Evolutionary conservation across 352 stramenopile species (phyloP).

Genomic region (Phytophthora cactorum): DNA sequence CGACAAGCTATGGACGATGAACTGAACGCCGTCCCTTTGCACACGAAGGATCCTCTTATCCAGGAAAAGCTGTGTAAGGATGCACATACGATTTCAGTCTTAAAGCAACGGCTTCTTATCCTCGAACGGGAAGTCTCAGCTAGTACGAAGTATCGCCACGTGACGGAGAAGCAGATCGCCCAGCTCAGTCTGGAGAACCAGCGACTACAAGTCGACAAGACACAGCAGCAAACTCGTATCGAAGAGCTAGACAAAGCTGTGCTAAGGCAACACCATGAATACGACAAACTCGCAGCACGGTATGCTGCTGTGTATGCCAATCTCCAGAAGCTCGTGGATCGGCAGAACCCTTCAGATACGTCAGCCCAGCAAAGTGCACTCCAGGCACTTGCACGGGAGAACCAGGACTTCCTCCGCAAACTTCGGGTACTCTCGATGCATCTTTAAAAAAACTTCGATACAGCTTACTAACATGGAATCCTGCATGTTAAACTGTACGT

Average conservation of each 20-base stretch:
- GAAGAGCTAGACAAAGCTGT: conserved; percentile 53
- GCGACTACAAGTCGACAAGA: conserved; percentile 41
- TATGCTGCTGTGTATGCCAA: conserved; percentile 63
- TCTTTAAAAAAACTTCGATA: not conserved
- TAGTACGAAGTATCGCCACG: conserved; percentile 32
- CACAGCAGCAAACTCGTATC: conserved; percentile 43
- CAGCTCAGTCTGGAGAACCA: conserved; percentile 50
- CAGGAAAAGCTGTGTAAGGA: conserved; percentile 38
- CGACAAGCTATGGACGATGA: conserved; percentile 3
- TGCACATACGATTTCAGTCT: conserved; percentile 47
- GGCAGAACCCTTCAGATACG: conserved; percentile 20
- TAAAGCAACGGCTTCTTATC: conserved; percentile 50
- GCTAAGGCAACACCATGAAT: conserved; percentile 62
- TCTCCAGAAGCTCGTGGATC: conserved; percentile 62
- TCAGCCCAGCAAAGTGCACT: conserved; percentile 50
- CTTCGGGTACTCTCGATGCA: conserved; percentile 36
- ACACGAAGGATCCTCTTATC: conserved; percentile 18
- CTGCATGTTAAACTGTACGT: not conserved
- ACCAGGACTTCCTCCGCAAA: conserved; percentile 73
- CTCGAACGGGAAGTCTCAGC: conserved; percentile 55
- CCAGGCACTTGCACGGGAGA: conserved; percentile 67
- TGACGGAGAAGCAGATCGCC: conserved; percentile 46
- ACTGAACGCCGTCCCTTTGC: conserved; percentile 1
- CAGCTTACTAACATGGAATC: not conserved
- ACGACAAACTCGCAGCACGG: conserved; percentile 68